Evolutionary conservation across 2,329 filamentous ascomycete species (phyloP), one percentile per base, ranked within the genome.

Genomic region (Corniculantispora saksenae): DNA sequence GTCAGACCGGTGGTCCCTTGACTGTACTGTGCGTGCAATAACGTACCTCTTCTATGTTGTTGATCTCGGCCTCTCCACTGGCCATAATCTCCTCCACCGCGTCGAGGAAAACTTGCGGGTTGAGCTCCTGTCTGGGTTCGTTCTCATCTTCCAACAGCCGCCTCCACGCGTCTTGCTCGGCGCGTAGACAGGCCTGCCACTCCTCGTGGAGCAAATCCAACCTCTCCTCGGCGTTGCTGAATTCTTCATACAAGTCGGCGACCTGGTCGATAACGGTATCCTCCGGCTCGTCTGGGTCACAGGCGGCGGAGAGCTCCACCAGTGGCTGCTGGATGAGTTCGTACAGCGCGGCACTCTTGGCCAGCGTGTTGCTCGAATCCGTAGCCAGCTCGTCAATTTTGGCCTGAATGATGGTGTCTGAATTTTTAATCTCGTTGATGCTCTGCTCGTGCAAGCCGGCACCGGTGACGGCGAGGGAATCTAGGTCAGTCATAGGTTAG

Each of bases 41-140:
- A 51, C 68, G 29, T 63, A 76, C 77, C 65, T 68, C 66, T 21
- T 78, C 74, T 38, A 77, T 68, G 1, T 72, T 69, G 0, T 72
- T 53, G 1, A 78, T 57, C 12, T 76, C 69, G 6, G 68, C 66
- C 10, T 72, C 72, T 0, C 72, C 73, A 0, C 51, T 55, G 43
- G 3, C 47, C 51, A 61, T 43, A 45, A 50, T 12, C n/a, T 38
- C 38, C 3, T 63, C 50, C 17, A 38, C 21, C 7, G 27, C 43
- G 5, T 47, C 43, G 25, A 61, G 21, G 15, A 65, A 27, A 12
- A 27, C 27, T 8, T 61, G 56, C 63, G 50, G 17, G 4, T 53
- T 23, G 32, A 53, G 35, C 15, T 59, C 55, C n/a, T 19, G 19
- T 45, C 19, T 21, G 12, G 56, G 35, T 21, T 40, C 50, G 21